Evolutionary conservation across 2,329 filamentous ascomycete species (phyloP).

Genomic region (Neocucurbitaria cava): DNA sequence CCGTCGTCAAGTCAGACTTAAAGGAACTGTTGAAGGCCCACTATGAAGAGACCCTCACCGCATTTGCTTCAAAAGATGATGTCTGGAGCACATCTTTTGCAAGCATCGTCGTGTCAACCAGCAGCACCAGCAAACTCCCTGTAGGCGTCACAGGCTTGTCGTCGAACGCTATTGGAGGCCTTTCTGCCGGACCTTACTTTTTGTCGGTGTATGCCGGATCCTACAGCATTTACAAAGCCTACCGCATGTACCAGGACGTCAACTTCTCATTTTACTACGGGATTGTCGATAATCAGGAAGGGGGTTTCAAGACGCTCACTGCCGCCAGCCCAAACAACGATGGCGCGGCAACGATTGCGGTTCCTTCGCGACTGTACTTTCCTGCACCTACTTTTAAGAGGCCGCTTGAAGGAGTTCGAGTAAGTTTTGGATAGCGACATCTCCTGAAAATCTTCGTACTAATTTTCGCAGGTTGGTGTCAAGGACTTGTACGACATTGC

Average conservation of each 20-base stretch:
- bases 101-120: neutral
- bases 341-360: neutral
- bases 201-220: neutral
- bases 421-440: neutral
- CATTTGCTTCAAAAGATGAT: neutral
- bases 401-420: neutral
- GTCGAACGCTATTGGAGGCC: neutral
- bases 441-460: neutral
- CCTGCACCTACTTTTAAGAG: neutral
- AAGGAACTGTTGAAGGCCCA: neutral
- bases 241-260: neutral
- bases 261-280: neutral
- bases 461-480: neutral
- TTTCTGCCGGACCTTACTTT: neutral
- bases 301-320: neutral
- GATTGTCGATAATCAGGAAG: neutral
- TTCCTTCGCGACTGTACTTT: neutral
- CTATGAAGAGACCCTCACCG: neutral
- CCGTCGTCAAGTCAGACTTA: neutral
- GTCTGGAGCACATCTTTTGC: neutral
- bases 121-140: neutral
- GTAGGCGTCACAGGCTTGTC: neutral
- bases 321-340: neutral
- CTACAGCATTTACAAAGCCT: neutral
- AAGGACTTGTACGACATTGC: slow-evolving; percentile 1